Evolutionary conservation across 768 basidiomycete genomes (phyloP).

Genomic region (Hypsizygus marmoreus): DNA sequence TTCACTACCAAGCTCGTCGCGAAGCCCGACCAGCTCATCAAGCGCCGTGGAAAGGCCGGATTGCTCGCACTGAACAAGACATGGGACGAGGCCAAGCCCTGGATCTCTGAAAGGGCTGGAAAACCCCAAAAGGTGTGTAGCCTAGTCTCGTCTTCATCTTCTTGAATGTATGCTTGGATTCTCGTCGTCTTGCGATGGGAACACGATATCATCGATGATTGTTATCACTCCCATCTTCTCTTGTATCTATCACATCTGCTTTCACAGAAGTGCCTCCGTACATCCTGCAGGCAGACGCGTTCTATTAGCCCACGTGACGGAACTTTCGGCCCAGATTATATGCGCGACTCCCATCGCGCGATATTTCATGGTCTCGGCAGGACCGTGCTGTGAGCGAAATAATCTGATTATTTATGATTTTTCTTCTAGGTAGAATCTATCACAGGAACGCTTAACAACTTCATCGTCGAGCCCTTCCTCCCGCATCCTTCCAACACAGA

Average conservation of each 20-base stretch:
- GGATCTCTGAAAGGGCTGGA: conserved; percentile 88
- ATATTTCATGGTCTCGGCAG: too few relatives aligned
- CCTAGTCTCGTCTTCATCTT: conserved; percentile 10
- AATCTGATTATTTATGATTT: conserved; percentile 17
- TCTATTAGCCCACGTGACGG: conserved; percentile 28
- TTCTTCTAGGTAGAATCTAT: conserved; percentile 79
- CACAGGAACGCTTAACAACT: conserved; percentile 94
- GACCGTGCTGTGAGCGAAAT: too few relatives aligned
- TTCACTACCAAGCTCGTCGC: conserved; percentile 87
- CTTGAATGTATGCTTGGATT: conserved; percentile 4
- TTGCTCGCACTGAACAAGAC: conserved; percentile 92
- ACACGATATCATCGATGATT: conserved; percentile 13
- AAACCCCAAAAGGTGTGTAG: conserved; percentile 83
- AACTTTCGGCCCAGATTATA: neutral
- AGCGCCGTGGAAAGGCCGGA: conserved; percentile 98
- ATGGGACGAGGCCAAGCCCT: conserved; percentile 84
- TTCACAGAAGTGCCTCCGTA: conserved; percentile 10
- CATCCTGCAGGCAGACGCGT: conserved; percentile 18
- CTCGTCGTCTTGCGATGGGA: conserved; percentile 5
- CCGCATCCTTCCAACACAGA: conserved; percentile 93
- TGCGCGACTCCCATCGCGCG: neutral
- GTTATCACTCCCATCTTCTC: conserved; percentile 16
- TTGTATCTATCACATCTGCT: conserved; percentile 19
- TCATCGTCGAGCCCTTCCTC: conserved; percentile 99
- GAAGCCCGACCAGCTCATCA: conserved; percentile 99